Percentiles rank a stretch among this genome's conserved stretches.
Conservation (phyloP, 176 grass and related monocot species). For the Neostapfia colusana region DNA sequence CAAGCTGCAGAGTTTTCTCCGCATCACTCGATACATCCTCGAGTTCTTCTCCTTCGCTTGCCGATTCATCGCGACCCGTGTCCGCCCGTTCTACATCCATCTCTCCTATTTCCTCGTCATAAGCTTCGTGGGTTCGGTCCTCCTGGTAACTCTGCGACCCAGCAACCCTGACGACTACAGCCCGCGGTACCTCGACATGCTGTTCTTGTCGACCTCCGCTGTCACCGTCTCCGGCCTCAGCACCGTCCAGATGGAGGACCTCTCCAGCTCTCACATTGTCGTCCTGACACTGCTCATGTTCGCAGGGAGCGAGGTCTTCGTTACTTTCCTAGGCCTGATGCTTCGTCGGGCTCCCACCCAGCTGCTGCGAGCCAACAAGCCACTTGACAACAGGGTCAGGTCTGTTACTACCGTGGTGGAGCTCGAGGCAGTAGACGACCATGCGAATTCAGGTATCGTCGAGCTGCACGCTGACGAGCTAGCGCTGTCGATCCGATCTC, state of each 20-base stretch:
- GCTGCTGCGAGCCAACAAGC: neutral
- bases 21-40: constrained; percentile 7
- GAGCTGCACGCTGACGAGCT: neutral
- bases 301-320: constrained; percentile 52
- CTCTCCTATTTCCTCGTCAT: constrained; percentile 52
- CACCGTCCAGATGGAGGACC: constrained; percentile 45
- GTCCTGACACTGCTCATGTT: constrained; percentile 58
- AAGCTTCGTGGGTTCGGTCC: constrained; percentile 37
- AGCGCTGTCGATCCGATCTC: neutral
- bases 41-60: neutral
- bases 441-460: no score
- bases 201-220: constrained; percentile 58
- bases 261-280: constrained; percentile 56
- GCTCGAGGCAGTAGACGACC: neutral
- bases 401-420: constrained; percentile 12
- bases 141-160: constrained; percentile 41
- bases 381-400: neutral
- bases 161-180: constrained; percentile 8
- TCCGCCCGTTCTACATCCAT: constrained; percentile 58
- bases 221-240: constrained; percentile 53
- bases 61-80: constrained; percentile 33
- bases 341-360: constrained; percentile 19
- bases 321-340: constrained; percentile 50
- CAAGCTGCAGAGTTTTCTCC: constrained; percentile 43
- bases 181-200: constrained; percentile 40